A percentile compares a stretch with the other conserved stretches of the same genome.
Evolutionary conservation across 345 rosid genomes (phyloP).

Genomic region (Mangifera indica): DNA sequence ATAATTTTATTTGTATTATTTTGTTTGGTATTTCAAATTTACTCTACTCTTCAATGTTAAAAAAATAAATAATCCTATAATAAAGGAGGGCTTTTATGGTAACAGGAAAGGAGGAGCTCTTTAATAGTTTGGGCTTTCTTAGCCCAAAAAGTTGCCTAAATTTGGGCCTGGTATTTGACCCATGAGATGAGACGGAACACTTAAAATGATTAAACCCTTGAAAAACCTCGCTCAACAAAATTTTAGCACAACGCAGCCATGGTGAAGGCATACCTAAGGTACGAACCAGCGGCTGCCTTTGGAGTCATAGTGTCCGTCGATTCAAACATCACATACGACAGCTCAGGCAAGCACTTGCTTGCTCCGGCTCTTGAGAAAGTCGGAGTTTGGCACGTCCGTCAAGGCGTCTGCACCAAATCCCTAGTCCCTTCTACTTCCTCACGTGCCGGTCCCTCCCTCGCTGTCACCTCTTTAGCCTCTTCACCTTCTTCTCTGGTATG

Average conservation of each 20-base stretch:
- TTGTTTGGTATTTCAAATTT: too few relatives aligned
- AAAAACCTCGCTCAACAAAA: conserved; percentile 13
- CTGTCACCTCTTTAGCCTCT: conserved; percentile 58
- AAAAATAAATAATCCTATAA: too few relatives aligned
- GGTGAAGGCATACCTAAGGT: conserved; percentile 76
- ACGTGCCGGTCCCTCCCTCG: conserved; percentile 45
- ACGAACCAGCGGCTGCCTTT: conserved; percentile 63
- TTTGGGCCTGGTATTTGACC: neutral
- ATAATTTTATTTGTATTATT: too few relatives aligned
- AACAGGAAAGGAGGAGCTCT: too few relatives aligned
- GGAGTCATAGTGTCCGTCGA: conserved; percentile 66
- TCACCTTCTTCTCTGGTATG: conserved; percentile 61
- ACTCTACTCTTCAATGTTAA: too few relatives aligned
- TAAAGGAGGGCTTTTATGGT: too few relatives aligned
- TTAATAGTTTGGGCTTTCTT: neutral
- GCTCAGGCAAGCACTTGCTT: conserved; percentile 63
- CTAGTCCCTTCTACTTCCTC: conserved; percentile 59
- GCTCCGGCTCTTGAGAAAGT: conserved; percentile 85
- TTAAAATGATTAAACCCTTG: conserved; percentile 11
- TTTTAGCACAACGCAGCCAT: too few relatives aligned
- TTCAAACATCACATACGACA: conserved; percentile 64
- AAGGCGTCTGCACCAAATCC: conserved; percentile 72
- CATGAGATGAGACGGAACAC: neutral
- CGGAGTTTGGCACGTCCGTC: conserved; percentile 91
- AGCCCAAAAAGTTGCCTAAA: neutral